These are phyloP conservation scores for Debaryomyces nepalensis DNA, from an alignment of 1,139 yeast genomes.

Conservation along the genomic window DNA sequence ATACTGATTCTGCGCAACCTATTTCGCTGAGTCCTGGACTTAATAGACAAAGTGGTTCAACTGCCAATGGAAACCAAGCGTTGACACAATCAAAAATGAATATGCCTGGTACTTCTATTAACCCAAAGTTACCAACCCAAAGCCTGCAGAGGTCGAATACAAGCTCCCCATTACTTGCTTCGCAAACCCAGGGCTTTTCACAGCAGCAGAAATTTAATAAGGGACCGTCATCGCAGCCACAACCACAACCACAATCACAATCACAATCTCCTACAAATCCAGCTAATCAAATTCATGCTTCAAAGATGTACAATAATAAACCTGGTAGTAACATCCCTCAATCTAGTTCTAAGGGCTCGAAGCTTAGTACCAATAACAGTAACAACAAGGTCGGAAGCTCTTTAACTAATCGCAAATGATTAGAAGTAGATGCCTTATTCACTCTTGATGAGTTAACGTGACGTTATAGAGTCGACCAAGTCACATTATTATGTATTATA, in stretches of 20 bases:
- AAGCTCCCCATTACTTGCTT: conserved; percentile 17
- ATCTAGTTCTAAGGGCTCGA: conserved; percentile 6
- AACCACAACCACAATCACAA: conserved; percentile 2
- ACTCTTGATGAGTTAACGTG: conserved; percentile 9
- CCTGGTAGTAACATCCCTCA: conserved; percentile 8
- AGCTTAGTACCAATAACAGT: not conserved
- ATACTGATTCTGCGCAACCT: not conserved
- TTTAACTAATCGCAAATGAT: conserved; percentile 7
- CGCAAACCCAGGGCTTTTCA: conserved; percentile 12
- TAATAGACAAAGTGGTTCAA: conserved; percentile 1
- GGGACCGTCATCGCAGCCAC: not conserved
- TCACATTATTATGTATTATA: conserved; percentile 14
- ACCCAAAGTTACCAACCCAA: conserved; percentile 13
- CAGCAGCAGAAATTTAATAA: conserved; percentile 4
- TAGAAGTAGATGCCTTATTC: not conserved
- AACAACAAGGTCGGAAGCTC: conserved; percentile 1
- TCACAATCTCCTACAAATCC: conserved; percentile 2
- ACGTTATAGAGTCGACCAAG: not conserved
- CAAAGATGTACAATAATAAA: conserved; percentile 16
- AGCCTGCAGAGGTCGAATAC: conserved; percentile 14
- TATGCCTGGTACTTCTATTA: conserved; percentile 6
- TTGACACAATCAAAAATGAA: not conserved
- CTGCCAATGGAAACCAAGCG: conserved; percentile 6
- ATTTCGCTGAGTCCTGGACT: not conserved
- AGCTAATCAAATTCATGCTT: conserved; percentile 7